Percentiles rank a stretch among this genome's conserved stretches.
phyloP scores from a whole-genome alignment of 1,284 basidiomycete species.

The Fereydounia khargensis region DNA sequence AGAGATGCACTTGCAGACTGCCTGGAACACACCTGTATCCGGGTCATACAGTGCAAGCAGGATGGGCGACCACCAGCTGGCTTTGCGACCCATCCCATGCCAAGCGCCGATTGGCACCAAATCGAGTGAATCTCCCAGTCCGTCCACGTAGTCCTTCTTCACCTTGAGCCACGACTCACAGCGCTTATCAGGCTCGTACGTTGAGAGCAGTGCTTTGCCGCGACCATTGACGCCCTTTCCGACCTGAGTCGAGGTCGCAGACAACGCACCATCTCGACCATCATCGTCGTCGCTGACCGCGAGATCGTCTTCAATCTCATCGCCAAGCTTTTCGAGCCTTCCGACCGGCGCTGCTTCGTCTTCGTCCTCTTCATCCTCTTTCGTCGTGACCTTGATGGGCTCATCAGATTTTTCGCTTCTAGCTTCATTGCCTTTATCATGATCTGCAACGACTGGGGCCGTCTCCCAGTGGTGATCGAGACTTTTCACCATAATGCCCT shows the following conservation, averaged over 20 bases:
- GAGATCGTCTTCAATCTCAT: conserved; percentile 41
- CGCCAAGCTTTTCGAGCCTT: conserved; percentile 35
- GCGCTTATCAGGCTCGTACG: conserved; percentile 73
- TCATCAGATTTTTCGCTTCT: too few relatives aligned
- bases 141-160: conserved; percentile 74
- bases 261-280: conserved; percentile 7
- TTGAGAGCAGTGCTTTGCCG: conserved; percentile 75
- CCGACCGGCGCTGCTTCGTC: background rate
- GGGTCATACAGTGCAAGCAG: conserved; percentile 76
- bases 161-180: conserved; percentile 58
- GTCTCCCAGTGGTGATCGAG: conserved; percentile 55
- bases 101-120: conserved; percentile 63
- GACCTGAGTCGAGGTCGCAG: background rate
- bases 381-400: conserved; percentile 54
- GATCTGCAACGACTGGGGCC: conserved; percentile 3
- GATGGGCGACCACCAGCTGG: conserved; percentile 88
- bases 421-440: background rate
- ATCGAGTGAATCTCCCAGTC: conserved; percentile 62
- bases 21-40: conserved; percentile 67
- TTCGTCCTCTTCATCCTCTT: conserved; percentile 46
- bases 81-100: conserved; percentile 90
- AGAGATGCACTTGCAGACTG: conserved; percentile 58
- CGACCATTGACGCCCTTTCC: conserved; percentile 46
- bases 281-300: conserved; percentile 40
- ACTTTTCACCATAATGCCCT: conserved; percentile 92